Evolutionary conservation across 345 rosid species (phyloP), one percentile per base, ranked within the genome.

Genomic region (Excoecaria cochinchinensis): DNA sequence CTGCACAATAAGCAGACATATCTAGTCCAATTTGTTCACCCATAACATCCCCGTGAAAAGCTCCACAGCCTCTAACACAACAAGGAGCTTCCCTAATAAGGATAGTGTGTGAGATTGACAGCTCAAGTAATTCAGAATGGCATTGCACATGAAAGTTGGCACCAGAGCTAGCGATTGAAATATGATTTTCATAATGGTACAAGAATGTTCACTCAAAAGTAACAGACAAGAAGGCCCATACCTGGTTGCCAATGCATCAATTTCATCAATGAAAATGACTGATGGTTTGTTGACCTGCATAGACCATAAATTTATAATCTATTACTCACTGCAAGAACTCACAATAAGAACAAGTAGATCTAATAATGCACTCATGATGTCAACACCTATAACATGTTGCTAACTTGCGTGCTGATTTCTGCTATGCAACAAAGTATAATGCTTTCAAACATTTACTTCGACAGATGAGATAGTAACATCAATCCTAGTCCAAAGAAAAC

Each of bases 161-260:
- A 31, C 13, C 40, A 14, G 64, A 42, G 8, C 40, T 0, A 74
- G 31, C 39, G 24, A 74, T 50, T 24, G 2, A 24, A n/a, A 52
- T 22, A 55, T 31, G n/a, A 73, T 39, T 71, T 57, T 65, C 40
- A 4, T 25, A 58, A 25, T 24, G 46, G 9, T 25, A 48, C 36
- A 31, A 72, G 31, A 38, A 39, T 55, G 55, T 52, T 55, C 55
- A 65, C 17, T 65, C 55, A 24, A 31, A 67, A 25, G 52, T 7
- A 63, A 63, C 38, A 40, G 65, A 69, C 21, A 75, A 75, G 53
- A 63, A 19, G 51, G 70, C 44, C 40, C 78, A 47, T 88, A 94
- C 98, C 98, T 87, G 72, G 98, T 92, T 55, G 96, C 98, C 70
- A 94, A 84, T 42, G 97, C 98, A 89, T 94, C 98, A 63, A 94